Evolutionary conservation across 805 yeast genomes (phyloP).

Genomic region (Starmerella cellae): DNA sequence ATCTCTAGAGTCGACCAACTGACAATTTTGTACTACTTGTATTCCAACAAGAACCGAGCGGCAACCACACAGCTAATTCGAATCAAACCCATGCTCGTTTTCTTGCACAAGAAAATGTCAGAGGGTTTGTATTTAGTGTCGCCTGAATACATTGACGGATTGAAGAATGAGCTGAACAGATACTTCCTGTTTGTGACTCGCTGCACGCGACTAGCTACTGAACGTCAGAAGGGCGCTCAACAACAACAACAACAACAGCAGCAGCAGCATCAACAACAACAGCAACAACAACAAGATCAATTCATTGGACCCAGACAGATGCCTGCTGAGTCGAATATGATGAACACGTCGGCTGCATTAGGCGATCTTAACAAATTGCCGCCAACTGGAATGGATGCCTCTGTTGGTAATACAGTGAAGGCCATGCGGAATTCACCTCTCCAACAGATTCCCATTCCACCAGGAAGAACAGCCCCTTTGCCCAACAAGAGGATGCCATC

Average conservation of each 20-base stretch:
- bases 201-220: constrained; percentile 11
- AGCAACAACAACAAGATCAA: no score
- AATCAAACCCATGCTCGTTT: constrained; percentile 64
- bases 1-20: constrained; percentile 52
- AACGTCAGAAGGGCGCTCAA: constrained; percentile 4
- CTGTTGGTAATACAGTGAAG: background rate
- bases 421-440: background rate
- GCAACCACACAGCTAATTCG: constrained; percentile 68
- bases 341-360: background rate
- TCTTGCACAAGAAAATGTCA: constrained; percentile 56
- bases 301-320: background rate
- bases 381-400: background rate
- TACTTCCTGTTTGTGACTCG: constrained; percentile 65
- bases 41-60: constrained; percentile 53
- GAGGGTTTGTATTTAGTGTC: constrained; percentile 54
- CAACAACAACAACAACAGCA: background rate
- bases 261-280: no score
- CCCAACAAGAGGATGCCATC: background rate
- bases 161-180: constrained; percentile 57
- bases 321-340: background rate
- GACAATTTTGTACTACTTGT: constrained; percentile 61
- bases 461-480: background rate
- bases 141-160: constrained; percentile 57
- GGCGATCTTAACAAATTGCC: background rate
- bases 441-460: background rate